Conservation (phyloP, 1,139 yeast genomes). For the Protomyces macrosporus region DNA sequence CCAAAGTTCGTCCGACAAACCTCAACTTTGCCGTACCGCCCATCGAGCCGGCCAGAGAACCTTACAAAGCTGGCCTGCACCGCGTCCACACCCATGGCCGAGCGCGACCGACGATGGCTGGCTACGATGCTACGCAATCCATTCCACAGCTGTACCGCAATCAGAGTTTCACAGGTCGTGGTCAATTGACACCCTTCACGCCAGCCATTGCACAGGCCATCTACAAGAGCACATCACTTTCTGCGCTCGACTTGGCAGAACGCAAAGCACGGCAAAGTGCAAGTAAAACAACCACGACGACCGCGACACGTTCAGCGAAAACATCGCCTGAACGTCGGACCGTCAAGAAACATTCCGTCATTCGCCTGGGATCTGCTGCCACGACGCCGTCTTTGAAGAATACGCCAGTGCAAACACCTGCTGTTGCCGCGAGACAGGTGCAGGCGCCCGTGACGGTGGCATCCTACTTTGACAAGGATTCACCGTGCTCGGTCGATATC, state of each 20-base stretch:
- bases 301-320: not conserved
- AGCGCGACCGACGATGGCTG: not conserved
- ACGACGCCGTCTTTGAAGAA: not conserved
- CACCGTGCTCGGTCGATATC: not conserved
- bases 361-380: conserved; percentile 2
- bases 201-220: conserved; percentile 54
- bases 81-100: not conserved
- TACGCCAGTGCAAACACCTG: not conserved
- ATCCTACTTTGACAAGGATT: not conserved
- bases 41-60: not conserved
- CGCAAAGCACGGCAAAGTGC: conserved; percentile 6
- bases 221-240: conserved; percentile 45
- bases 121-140: conserved; percentile 13
- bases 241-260: conserved; percentile 26
- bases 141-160: conserved; percentile 22
- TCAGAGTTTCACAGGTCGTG: conserved; percentile 19
- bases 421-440: no score
- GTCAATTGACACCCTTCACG: conserved; percentile 45
- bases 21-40: conserved; percentile 21
- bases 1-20: conserved; percentile 12
- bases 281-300: not conserved
- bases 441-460: not conserved
- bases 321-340: conserved; percentile 4
- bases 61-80: not conserved
- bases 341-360: conserved; percentile 12